Evolutionary conservation across 768 basidiomycete species (phyloP), one percentile per base, ranked within the genome.

Genomic region (Suillus plorans): DNA sequence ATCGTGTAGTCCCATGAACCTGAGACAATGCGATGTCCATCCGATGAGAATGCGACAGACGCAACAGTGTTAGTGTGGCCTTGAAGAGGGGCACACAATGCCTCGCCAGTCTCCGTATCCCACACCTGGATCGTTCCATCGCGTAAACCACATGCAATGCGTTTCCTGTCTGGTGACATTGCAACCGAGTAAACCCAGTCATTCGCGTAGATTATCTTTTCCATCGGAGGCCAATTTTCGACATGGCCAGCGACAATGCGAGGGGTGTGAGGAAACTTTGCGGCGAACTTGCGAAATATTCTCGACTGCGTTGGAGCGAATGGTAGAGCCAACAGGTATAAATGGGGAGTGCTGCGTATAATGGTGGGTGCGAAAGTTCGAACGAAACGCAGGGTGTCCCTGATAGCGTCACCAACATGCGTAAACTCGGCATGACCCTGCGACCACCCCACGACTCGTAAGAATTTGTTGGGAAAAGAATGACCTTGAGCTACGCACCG

Each of bases 21-120:
- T 20, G 44, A 44, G 0, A 45, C 20, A 5, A 45, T 45, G 20
- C 1, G 3, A 20, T 45, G 8, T 1, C 44, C 44, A 45, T 45
- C 44, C 4, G 44, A 9, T 9, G 20, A 45, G 9, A 45, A 20
- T 10, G 44, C 20, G 0, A 45, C 9, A 10, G 44, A 45, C 20
- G 0, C 1, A 45, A 45, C 44, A 0, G 0, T 0, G 1, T 0
- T 0, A 4, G 44, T 45, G 20, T 45, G 44, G 0, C 44, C 44
- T 45, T 10, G 20, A 20, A 45, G 44, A 3, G 10, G 4, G 18
- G 18, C 20, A 20, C 42, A 8, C 2, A 18, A 44, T 20, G 8
- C 42, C 8, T 18, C 16, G 41, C 42, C 18, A 7, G 42, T 44
- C 42, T 42, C 41, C 5, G 18, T 20, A 1, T 44, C 42, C 42